Evolutionary conservation across 768 basidiomycete species (phyloP), one percentile per base, ranked within the genome.

Genomic region (Kwoniella mangroviensis): DNA sequence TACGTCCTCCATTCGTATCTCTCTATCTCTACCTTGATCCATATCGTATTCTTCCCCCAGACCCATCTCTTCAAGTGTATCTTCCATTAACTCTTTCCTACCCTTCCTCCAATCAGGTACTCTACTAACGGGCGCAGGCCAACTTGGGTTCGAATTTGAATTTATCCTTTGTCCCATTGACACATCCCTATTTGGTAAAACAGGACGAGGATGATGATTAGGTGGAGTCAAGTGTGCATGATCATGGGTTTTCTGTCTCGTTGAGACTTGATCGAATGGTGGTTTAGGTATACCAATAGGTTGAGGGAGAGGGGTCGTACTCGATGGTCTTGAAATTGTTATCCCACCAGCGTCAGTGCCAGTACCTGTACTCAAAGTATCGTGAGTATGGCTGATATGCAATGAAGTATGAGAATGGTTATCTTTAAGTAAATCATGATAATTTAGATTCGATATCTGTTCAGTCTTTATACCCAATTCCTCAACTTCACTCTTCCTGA

Each of bases 81-180:
- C 79, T 58, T 76, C 79, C 76, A 80, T 78, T 24, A 67, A 45
- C 49, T 80, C 79, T 52, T 73, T 78, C 57, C 76, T 65, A 1
- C 79, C 79, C 56, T 70, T 75, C 43, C 65, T 73, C 79, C 79
- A 80, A 12, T 73, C 75, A 2, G 76, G 66, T 11, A 79, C 74
- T 54, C 63, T 69, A 54, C 67, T 73, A 26, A 67, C 65, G 5
- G 52, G 70, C 9, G 72, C 62, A 19, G 72, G 74, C 77, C 77
- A 78, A n/a, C 68, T 72, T 40, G 73, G 72, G 17, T 11, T 53
- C 51, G 62, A 19, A 19, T 4, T 21, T 7, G 34, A 34, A 34
- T 34, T 34, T 34, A 34, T 34, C 34, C 34, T 5, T 34, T 34
- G 34, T 34, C 34, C 34, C 6, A 34, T 7, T 34, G 34, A 34